These are phyloP conservation scores for Yarrowia bubula DNA, from an alignment of 805 yeast species.

Conservation along the genomic window DNA sequence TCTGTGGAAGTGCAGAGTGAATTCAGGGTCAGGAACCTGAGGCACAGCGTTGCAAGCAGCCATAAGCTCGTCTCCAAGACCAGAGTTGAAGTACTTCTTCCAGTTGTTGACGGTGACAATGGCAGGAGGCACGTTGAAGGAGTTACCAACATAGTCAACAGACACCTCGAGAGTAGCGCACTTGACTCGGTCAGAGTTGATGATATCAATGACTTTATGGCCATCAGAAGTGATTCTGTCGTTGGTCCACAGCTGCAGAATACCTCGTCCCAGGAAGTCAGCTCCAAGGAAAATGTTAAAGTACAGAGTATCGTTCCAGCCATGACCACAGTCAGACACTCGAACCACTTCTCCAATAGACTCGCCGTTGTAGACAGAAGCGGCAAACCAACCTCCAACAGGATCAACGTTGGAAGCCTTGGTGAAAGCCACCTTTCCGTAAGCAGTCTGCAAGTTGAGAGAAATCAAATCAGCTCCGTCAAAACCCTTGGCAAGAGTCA, in stretches of 20 bases:
- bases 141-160: conserved; percentile 66
- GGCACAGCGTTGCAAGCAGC: conserved; percentile 4
- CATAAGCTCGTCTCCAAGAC: conserved; percentile 21
- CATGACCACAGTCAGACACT: conserved; percentile 54
- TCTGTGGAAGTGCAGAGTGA: conserved; percentile 5
- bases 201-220: not conserved
- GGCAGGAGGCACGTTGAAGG: conserved; percentile 48
- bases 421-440: conserved; percentile 54
- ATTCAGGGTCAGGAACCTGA: conserved; percentile 22
- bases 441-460: conserved; percentile 53
- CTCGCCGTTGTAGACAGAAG: conserved; percentile 71
- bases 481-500: conserved; percentile 30
- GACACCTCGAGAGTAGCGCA: conserved; percentile 50
- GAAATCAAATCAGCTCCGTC: conserved; percentile 44
- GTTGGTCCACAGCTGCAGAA: conserved; percentile 43
- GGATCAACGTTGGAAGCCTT: conserved; percentile 64
- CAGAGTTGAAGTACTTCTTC: conserved; percentile 38
- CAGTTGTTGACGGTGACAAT: conserved; percentile 56
- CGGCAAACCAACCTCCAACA: conserved; percentile 60
- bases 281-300: conserved; percentile 65
- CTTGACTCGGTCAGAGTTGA: conserved; percentile 41
- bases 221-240: conserved; percentile 19
- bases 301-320: conserved; percentile 49
- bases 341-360: conserved; percentile 67
- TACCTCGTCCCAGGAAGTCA: conserved; percentile 57